Base-by-base conservation (phyloP, 1,284 basidiomycete genomes). In the Meira nashicola region DNA sequence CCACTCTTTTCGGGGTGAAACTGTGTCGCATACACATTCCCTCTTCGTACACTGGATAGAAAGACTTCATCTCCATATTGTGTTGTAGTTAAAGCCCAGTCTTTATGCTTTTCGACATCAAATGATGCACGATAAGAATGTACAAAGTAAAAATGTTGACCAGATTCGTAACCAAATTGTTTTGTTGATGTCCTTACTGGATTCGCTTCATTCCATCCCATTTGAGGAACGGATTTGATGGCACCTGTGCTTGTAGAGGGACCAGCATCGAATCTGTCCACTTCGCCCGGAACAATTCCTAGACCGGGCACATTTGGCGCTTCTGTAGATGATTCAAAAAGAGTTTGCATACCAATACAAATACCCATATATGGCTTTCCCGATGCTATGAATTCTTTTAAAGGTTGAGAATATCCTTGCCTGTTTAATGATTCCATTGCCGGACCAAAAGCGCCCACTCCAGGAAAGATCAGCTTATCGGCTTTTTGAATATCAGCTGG, bases 1-100 rank as follows among this genome's bases (percentile, higher is more conserved):
- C 95, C 94, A 1, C 91, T 94, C 81, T 99, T 99, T 79, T 99
- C 95, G 9, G 95, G 95, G 81, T 99, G 95, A 81, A 97, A 98
- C 79, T 99, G 95, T 15, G 89, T 89, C 17, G 86, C 95, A 78
- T 94, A 96, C 54, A 97, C 85, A 78, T 94, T 96, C 41, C 85
- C 87, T 66, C 85, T 86, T 70, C 87, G 86, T 12, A 98, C 86
- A 8, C 86, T 85, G 15, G 92, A 89, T 60, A 96, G 82, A 80
- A 97, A 98, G n/a, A 89, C 80, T 80, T 98, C 92, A 61, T 86
- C 84, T 19, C 94, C 95, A 79, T 98, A 99, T 80, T 94, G 89
- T 1, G 92, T 90, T 25, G 88, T 87, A 11, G 89, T 87, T 79
- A 95, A 86, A 5, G 86, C 85, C 88, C 90, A 98, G 53, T 81